Conservation (phyloP, 441 rosid genomes). For the Manihot esculenta region DNA sequence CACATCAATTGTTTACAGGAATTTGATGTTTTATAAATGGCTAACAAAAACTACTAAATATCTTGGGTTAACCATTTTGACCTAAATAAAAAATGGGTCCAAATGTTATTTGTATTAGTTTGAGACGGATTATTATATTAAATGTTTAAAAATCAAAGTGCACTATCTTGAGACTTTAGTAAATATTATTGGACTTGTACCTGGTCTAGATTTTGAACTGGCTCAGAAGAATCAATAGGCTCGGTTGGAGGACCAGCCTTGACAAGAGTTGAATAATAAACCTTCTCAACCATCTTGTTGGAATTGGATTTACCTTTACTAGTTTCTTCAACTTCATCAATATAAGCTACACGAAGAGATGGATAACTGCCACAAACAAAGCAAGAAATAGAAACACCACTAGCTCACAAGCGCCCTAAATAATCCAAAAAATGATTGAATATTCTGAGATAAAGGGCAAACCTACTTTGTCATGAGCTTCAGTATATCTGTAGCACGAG, state of each 20-base stretch:
- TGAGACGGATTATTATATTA: no score
- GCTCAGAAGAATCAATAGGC: conserved; percentile 68
- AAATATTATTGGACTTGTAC: conserved; percentile 31
- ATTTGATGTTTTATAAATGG: no score
- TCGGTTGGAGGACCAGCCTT: conserved; percentile 70
- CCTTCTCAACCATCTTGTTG: conserved; percentile 51
- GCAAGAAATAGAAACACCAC: conserved; percentile 48
- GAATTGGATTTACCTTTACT: conserved; percentile 40
- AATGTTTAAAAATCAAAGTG: conserved; percentile 26
- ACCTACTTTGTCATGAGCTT: conserved; percentile 81
- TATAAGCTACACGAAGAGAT: conserved; percentile 84
- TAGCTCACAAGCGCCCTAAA: conserved; percentile 14
- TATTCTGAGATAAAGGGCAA: conserved; percentile 8
- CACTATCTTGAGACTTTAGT: conserved; percentile 21
- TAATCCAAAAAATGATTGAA: conserved; percentile 6
- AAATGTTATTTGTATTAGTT: no score
- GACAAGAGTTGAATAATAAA: conserved; percentile 79
- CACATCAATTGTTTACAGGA: no score
- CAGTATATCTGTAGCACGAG: conserved; percentile 63
- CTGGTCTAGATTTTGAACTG: conserved; percentile 67
- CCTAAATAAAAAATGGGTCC: no score
- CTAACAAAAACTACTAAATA: no score
- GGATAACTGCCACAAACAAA: conserved; percentile 55
- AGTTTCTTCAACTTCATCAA: conserved; percentile 78
- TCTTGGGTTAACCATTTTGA: no score